Percentiles rank a stretch among this genome's conserved stretches.
These are phyloP conservation scores for Lentinus tigrinus DNA, from an alignment of 768 basidiomycete species.

Conservation along the genomic window DNA sequence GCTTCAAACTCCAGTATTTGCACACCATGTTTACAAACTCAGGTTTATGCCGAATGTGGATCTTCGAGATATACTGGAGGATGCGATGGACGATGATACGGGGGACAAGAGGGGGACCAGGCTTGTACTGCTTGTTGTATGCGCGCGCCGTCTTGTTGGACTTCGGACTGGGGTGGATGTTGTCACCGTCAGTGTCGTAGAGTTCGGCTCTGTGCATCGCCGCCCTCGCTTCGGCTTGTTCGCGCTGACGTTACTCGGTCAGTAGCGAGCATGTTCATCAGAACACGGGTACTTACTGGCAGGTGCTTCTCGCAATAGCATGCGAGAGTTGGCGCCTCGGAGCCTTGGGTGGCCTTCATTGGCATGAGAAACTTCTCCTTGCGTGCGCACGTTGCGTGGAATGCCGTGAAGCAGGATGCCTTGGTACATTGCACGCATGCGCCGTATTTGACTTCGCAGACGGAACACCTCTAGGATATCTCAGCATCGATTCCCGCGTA, in stretches of 20 bases:
- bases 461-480: conserved; percentile 51
- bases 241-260: conserved; percentile 45
- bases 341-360: conserved; percentile 79
- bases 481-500: neutral
- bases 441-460: conserved; percentile 62
- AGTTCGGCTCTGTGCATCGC: conserved; percentile 55
- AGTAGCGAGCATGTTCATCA: neutral
- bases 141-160: conserved; percentile 83
- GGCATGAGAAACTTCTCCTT: conserved; percentile 82
- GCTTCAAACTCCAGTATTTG: conserved; percentile 96
- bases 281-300: conserved; percentile 52
- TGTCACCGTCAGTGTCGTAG: conserved; percentile 27
- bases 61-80: conserved; percentile 65
- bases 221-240: conserved; percentile 63
- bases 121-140: conserved; percentile 88
- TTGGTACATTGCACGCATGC: conserved; percentile 97
- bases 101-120: conserved; percentile 91
- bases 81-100: conserved; percentile 80
- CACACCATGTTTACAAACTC: conserved; percentile 79
- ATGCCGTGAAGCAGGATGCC: conserved; percentile 86
- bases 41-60: conserved; percentile 70
- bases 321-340: conserved; percentile 69
- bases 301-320: conserved; percentile 91
- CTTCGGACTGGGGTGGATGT: conserved; percentile 22
- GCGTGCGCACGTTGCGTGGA: conserved; percentile 92